Evolutionary conservation across 163 green algal species (phyloP).

Genomic region (Coccomyxa subellipsoidea): DNA sequence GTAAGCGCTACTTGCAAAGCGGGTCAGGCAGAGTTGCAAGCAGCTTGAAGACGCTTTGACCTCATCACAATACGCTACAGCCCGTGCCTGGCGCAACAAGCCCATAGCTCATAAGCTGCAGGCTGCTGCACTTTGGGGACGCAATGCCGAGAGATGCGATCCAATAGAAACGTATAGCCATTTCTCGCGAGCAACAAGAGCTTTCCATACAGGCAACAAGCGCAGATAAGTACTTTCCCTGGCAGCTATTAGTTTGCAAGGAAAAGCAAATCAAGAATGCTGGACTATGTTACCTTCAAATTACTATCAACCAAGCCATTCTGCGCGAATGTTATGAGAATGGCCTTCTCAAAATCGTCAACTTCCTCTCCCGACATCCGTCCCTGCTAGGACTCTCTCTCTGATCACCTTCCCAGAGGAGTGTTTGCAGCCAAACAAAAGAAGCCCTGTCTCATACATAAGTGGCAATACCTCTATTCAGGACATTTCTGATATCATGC

Average conservation of each 20-base stretch:
- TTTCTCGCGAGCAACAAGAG: too few species aligned
- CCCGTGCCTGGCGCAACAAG: slow-evolving; percentile 49
- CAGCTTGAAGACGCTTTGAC: slow-evolving; percentile 53
- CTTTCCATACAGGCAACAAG: too few species aligned
- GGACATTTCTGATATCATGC: neutral
- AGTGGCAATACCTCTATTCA: neutral
- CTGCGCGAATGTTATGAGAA: slow-evolving; percentile 86
- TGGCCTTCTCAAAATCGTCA: slow-evolving; percentile 87
- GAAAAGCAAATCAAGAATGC: neutral
- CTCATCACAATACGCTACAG: slow-evolving; percentile 49
- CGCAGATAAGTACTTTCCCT: neutral
- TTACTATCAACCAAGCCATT: slow-evolving; percentile 41
- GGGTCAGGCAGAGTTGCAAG: slow-evolving; percentile 77
- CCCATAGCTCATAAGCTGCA: neutral
- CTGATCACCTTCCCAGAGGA: neutral
- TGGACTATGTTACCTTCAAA: slow-evolving; percentile 43
- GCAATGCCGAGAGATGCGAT: too few species aligned
- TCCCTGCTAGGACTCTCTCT: neutral
- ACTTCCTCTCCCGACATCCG: neutral
- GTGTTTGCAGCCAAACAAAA: neutral
- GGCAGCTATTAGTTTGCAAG: too few species aligned
- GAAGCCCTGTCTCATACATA: neutral
- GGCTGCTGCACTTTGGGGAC: neutral
- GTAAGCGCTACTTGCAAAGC: slow-evolving; percentile 63
- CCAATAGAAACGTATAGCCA: too few species aligned